Evolutionary conservation across 768 basidiomycete genomes (phyloP), one percentile per base, ranked within the genome.

Genomic region (Megacollybia marginata): DNA sequence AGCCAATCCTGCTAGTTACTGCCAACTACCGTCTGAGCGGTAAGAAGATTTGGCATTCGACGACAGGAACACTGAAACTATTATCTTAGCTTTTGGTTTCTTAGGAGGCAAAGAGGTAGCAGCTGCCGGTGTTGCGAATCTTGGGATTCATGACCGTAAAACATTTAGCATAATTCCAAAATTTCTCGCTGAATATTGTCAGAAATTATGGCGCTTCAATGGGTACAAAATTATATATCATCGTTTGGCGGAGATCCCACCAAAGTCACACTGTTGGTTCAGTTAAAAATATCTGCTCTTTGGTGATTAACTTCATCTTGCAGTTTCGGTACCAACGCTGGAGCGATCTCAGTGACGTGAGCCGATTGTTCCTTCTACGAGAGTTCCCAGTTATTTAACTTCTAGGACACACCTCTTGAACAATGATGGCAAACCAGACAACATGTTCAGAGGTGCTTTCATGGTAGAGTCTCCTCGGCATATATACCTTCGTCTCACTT

Each of bases 191-290:
- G 4, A 2, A 13, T 16, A 34, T 31, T 20, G 38, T 40, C 62
- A 84, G 76, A 80, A 58, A 70, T 78, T 20, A 62, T 75, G 33
- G 82, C 79, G 1, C 57, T 88, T 7, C 62, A 75, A 49, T 87
- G 85, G 85, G 67, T 87, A 1, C 76, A 83, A 54, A 76, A 80
- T 57, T 79, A 87, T 57, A 83, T 86, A 53, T 54, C 60, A 33
- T 65, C 69, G 9, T 87, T 85, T 53, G 83, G 84, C 1, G 85
- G 85, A 9, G 82, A 87, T 60, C 75, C 78, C 0, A 59, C 58
- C 2, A 80, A 78, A 58, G 82, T 82, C 4, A 80, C 78, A 0
- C 72, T 80, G 76, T 80, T 58, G 47, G 74, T 52, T 1, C 7
- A 23, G 32, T 31, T 2, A 51, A 48, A 13, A n/a, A n/a, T n/a